Conservation (phyloP, 108 stramenopile genomes). For the Nitzschia palea region DNA sequence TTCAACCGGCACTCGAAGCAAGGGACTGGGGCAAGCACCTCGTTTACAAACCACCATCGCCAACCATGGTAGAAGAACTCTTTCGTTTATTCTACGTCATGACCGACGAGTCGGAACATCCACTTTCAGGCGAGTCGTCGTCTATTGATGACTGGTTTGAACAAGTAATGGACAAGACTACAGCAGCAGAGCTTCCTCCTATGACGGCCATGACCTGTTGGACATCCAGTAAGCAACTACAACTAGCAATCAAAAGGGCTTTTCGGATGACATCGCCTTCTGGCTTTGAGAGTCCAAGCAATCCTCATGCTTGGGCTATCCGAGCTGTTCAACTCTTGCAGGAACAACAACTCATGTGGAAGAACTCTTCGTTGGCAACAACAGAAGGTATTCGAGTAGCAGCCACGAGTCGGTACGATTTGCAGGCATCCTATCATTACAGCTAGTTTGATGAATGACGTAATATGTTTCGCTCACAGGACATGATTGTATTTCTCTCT, state of each 20-base stretch:
- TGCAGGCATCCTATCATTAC: no score
- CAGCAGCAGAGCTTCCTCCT: not conserved
- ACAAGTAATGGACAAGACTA: not conserved
- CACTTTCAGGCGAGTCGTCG: not conserved
- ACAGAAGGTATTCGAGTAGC: conserved; percentile 27
- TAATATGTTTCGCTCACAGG: no score
- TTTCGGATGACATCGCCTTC: conserved; percentile 3
- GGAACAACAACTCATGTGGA: conserved; percentile 26
- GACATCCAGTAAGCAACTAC: conserved; percentile 23
- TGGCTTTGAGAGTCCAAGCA: not conserved
- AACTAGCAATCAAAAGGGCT: conserved; percentile 24
- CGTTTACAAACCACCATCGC: not conserved
- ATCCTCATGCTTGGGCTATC: conserved; percentile 24
- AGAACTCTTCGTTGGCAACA: conserved; percentile 11
- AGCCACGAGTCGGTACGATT: conserved; percentile 23
- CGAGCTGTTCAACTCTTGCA: conserved; percentile 25
- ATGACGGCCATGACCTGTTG: conserved; percentile 21
- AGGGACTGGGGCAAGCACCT: conserved; percentile 30
- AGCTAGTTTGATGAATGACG: no score
- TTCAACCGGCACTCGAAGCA: conserved; percentile 16
- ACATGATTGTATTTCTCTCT: not conserved
- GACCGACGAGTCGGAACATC: not conserved
- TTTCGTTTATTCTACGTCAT: conserved; percentile 6
- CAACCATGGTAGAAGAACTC: conserved; percentile 10
- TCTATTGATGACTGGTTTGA: conserved; percentile 28